phyloP scores from a whole-genome alignment of 352 stramenopile species.

The Pythium brassicae region DNA sequence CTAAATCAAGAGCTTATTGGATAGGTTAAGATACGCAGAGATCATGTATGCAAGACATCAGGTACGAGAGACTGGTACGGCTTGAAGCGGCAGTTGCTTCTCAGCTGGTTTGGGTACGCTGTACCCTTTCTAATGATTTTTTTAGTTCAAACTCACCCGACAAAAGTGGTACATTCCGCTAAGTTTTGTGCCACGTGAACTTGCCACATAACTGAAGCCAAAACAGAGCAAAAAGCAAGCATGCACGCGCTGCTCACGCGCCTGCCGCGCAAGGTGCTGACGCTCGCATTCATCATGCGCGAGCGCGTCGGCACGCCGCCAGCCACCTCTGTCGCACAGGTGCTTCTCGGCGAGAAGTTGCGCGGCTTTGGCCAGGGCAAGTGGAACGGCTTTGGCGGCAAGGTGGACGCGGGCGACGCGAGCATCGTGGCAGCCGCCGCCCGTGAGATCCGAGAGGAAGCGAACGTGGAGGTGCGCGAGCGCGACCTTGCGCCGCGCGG shows the following conservation, averaged over 20 bases:
- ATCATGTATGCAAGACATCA: too few species aligned
- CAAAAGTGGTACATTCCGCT: too few species aligned
- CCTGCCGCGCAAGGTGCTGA: constrained; percentile 48
- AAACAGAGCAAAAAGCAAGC: neutral
- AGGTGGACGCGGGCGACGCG: constrained; percentile 74
- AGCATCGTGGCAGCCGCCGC: constrained; percentile 49
- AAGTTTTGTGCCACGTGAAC: neutral
- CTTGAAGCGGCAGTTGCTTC: too few species aligned
- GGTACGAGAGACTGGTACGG: too few species aligned
- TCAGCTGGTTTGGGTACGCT: too few species aligned
- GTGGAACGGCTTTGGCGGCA: constrained; percentile 91
- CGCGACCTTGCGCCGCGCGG: constrained; percentile 24
- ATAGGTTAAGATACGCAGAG: too few species aligned
- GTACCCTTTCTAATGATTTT: neutral
- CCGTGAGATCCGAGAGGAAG: constrained; percentile 70
- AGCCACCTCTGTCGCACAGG: constrained; percentile 12
- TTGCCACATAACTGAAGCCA: neutral
- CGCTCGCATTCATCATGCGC: constrained; percentile 46
- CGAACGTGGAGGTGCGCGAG: constrained; percentile 41
- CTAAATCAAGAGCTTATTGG: too few species aligned
- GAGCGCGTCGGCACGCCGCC: constrained; percentile 5
- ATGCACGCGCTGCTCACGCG: constrained; percentile 9
- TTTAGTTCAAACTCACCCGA: neutral
- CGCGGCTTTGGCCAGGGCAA: constrained; percentile 85
- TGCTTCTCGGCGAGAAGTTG: constrained; percentile 88